phyloP scores from a whole-genome alignment of 2,329 filamentous ascomycete species.

The Claviceps sp. region DNA sequence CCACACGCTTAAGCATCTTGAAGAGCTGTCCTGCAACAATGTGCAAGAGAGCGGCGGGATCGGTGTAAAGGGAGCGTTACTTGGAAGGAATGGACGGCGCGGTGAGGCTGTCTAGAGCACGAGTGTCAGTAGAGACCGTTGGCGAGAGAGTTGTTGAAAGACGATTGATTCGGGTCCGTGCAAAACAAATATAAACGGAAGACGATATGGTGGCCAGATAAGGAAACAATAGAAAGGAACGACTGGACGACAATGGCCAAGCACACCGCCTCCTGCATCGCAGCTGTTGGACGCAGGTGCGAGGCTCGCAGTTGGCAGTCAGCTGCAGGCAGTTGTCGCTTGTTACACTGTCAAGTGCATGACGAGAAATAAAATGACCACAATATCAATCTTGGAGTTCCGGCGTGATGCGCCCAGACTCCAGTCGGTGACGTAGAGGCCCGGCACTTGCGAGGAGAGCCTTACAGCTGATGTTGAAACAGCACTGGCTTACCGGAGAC shows the following conservation, averaged over 20 bases:
- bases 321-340: not conserved
- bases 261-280: not conserved
- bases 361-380: too few species aligned
- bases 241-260: not conserved
- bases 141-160: too few species aligned
- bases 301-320: not conserved
- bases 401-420: too few species aligned
- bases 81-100: constrained; percentile 22
- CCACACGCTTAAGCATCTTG: constrained; percentile 22
- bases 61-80: not conserved
- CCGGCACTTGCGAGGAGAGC: too few species aligned
- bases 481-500: constrained; percentile 1
- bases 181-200: not conserved
- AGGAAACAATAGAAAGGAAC: not conserved
- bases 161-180: too few species aligned
- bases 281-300: not conserved
- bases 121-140: constrained; percentile 6
- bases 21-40: not conserved
- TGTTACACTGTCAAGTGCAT: not conserved
- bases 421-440: too few species aligned
- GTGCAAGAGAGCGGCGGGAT: not conserved
- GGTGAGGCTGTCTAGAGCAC: constrained; percentile 19
- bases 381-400: too few species aligned
- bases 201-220: not conserved
- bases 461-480: too few species aligned